Evolutionary conservation across 2,329 filamentous ascomycete genomes (phyloP), one percentile per base, ranked within the genome.

Genomic region (Botrytis fragariae): DNA sequence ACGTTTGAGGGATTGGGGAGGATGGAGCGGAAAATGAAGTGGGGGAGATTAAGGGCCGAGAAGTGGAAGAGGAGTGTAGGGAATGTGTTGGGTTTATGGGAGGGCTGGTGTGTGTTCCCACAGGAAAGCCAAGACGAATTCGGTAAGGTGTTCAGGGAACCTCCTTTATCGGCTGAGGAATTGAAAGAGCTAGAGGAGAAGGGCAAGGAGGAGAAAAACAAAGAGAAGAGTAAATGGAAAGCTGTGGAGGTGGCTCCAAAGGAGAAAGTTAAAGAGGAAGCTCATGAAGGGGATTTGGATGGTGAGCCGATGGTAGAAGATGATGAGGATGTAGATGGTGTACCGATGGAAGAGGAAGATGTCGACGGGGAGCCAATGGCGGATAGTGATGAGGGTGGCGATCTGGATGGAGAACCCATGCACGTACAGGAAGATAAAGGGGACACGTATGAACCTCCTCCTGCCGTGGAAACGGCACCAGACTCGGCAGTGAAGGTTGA

Each of bases 81-180:
- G 0, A 84, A 84, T 60, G 82, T 91, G 18, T 80, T 91, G 14
- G 84, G 85, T 29, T 81, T 90, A 54, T 91, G 89, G 89, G 89
- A 91, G 76, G 87, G 88, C 10, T 91, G 89, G 89, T 91, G 88
- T 76, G 88, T 90, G 1, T 97, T 97, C 77, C 90, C 92, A 1
- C 88, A 89, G 44, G 90, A 91, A 72, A 91, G 89, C 65, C 92
- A 95, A 76, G 91, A 93, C 75, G 83, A 88, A 42, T 92, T 97
- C 75, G 88, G 88, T 44, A 84, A 86, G 72, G 87, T 87, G 20
- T 97, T 97, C 78, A 89, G 92, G 75, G 89, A 90, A 72, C 92
- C 92, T 42, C 91, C 92, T 6, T 83, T 86, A 72, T 86, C 85
- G 12, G 80, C 79, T 44, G 80, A 78, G 57, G 82, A 84, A 73